phyloP scores from a whole-genome alignment of 1,139 yeast genomes.

The Yamadazyma aaseri region DNA sequence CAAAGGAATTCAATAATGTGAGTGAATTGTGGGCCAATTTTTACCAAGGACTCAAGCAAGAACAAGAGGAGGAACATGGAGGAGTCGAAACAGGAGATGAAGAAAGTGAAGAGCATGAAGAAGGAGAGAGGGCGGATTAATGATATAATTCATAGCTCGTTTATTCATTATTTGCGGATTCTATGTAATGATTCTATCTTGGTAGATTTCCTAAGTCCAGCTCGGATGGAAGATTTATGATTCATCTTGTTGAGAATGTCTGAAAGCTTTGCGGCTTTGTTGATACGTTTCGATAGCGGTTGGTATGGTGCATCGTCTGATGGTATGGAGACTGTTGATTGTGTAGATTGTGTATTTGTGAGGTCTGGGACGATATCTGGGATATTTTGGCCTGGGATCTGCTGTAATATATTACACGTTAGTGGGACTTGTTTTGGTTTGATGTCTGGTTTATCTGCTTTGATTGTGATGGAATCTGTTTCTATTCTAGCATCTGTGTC shows the following conservation, averaged over 20 bases:
- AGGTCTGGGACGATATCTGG: slow-evolving; percentile 3
- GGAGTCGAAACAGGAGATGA: slow-evolving; percentile 4
- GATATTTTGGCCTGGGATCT: neutral
- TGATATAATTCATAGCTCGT: too few relatives aligned
- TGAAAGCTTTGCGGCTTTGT: slow-evolving; percentile 13
- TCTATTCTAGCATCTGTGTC: too few relatives aligned
- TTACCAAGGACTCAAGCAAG: slow-evolving; percentile 34
- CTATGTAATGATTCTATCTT: slow-evolving; percentile 35
- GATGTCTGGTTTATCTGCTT: neutral
- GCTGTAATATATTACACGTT: neutral
- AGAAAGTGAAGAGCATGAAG: slow-evolving; percentile 3
- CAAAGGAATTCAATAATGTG: slow-evolving; percentile 47
- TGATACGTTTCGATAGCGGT: slow-evolving; percentile 1
- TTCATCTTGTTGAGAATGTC: slow-evolving; percentile 14
- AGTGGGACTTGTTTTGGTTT: too few relatives aligned
- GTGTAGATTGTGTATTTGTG: neutral
- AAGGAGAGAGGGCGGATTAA: too few relatives aligned
- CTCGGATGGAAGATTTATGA: slow-evolving; percentile 16
- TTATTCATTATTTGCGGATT: slow-evolving; percentile 8
- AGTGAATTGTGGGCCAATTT: slow-evolving; percentile 45
- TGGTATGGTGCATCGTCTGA: neutral
- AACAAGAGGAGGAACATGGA: slow-evolving; percentile 5
- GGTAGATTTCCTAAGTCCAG: slow-evolving; percentile 32
- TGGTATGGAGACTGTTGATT: neutral
- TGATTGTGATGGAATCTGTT: too few relatives aligned